These are phyloP conservation scores for Penicillium dipodomyicola DNA, from an alignment of 495 filamentous ascomycete species.

Conservation along the genomic window DNA sequence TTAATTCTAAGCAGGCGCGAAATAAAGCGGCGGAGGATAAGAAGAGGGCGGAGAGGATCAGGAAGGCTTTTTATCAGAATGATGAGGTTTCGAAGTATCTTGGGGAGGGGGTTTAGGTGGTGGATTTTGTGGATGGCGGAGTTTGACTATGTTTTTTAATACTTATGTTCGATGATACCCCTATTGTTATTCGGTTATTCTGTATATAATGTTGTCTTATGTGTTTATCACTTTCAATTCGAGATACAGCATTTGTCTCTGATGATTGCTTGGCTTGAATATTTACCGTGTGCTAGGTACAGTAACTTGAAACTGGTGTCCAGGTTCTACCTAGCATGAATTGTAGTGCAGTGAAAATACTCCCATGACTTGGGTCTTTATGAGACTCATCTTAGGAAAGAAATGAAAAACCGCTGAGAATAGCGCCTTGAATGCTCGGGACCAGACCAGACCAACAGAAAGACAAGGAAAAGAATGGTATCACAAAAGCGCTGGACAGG, in stretches of 20 bases:
- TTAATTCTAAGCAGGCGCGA: constrained; percentile 69
- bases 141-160: background rate
- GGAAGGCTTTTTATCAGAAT: constrained; percentile 65
- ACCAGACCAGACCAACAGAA: constrained; percentile 16
- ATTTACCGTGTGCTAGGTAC: background rate
- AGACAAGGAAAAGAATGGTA: constrained; percentile 33
- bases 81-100: constrained; percentile 73
- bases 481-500: constrained; percentile 38
- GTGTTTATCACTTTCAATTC: background rate
- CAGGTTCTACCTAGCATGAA: constrained; percentile 1
- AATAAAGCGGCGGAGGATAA: constrained; percentile 58
- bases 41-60: constrained; percentile 60
- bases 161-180: constrained; percentile 5
- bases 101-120: constrained; percentile 33
- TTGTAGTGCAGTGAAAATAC: background rate
- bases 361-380: background rate
- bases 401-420: constrained; percentile 9
- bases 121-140: background rate
- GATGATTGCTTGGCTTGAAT: background rate
- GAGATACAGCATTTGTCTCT: background rate
- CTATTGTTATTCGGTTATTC: background rate
- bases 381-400: background rate
- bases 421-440: constrained; percentile 23
- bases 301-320: background rate
- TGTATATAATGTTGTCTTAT: background rate